Conservation (phyloP, 2,329 filamentous ascomycete species). For the Botryotinia narcissicola region DNA sequence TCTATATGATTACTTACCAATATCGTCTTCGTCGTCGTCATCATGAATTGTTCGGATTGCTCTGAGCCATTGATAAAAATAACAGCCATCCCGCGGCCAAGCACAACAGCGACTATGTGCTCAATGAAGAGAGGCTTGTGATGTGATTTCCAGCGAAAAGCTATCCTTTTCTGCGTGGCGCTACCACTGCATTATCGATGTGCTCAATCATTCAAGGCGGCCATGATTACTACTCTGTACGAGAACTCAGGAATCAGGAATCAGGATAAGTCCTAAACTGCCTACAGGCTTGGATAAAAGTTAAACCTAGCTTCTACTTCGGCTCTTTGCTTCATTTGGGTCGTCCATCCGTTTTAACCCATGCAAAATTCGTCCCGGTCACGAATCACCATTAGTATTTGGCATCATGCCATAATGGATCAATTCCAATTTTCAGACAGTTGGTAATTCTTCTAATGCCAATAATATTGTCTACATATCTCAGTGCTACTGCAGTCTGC, state of each 20-base stretch:
- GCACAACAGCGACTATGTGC: slow-evolving; percentile 1
- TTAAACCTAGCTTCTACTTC: not conserved
- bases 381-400: not conserved
- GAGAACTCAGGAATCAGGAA: not conserved
- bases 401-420: not conserved
- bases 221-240: not conserved
- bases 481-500: not conserved
- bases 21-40: not conserved
- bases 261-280: not conserved
- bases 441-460: not conserved
- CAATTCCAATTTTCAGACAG: not conserved
- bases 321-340: not conserved
- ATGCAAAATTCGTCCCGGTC: not conserved
- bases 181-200: slow-evolving; percentile 12
- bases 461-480: not conserved
- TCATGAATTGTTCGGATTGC: not conserved
- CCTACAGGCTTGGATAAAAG: not conserved
- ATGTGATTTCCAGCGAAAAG: not conserved
- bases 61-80: not conserved
- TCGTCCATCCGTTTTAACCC: not conserved
- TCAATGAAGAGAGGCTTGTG: not conserved
- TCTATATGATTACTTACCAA: not conserved
- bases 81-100: not conserved
- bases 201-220: not conserved
- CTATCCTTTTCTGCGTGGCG: slow-evolving; percentile 5